Base-by-base conservation (phyloP, 1,139 yeast species). In the Hemisphaericaspora lyxosophila region DNA sequence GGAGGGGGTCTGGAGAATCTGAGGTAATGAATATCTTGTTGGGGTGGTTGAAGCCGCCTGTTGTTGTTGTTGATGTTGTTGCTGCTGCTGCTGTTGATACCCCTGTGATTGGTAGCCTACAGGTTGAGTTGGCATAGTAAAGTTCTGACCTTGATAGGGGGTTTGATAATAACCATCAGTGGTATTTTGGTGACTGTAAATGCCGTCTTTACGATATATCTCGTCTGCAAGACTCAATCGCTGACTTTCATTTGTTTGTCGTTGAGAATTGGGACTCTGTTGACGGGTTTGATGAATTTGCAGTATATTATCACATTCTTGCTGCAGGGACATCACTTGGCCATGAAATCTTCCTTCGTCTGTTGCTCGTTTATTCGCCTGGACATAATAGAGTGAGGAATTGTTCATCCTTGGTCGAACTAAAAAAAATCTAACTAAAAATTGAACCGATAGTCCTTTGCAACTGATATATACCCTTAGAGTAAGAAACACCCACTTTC, bases 301-400 rank as follows among this genome's bases (percentile, higher is more conserved):
- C 26, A 31, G 12, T 7, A 11, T 5, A 17, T 9, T 31, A 18
- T 35, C 31, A 13, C 13, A 17, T 26, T 35, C 40, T 12, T 36
- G 41, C 20, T 43, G 45, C 15, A 16, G 38, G 15, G 9, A 14
- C 31, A 18, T 18, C 3, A 8, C 23, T 20, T 20, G 23, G n/a
- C 23, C 15, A 5, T 16, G 23, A 17, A 17, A 9, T n/a, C 18
- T 17, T 4, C 11, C 14, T 7, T 28, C 31, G 4, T 28, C 31
- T n/a, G 23, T 18, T 14, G 22, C 23, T n/a, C 31, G 23, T 14
- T 17, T 28, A 17, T 17, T 17, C 5, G 23, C 9, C n/a, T 28
- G 31, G 7, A 15, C 31, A 17, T 28, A 28, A 12, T 28, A 18
- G 4, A 8, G 7, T 19, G 22, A 28, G 12, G 31, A 28, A 28